Base-by-base conservation (phyloP, 2,329 filamentous ascomycete species). In the Aureobasidium vineae region DNA sequence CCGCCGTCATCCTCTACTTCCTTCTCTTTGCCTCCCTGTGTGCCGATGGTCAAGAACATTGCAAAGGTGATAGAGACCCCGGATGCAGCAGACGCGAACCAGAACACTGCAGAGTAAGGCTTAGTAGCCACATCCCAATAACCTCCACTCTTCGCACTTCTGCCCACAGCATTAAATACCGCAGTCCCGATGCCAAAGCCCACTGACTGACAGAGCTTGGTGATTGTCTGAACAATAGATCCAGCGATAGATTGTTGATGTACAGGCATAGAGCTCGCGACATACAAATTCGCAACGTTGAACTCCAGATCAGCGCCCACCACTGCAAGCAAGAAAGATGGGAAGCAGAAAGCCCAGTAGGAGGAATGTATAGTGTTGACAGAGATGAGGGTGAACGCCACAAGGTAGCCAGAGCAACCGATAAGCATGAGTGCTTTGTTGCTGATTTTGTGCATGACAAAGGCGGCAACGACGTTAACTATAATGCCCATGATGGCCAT, bases 271-370 rank as follows among this genome's bases (percentile, higher is more conserved):
- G 85, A 85, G 4, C 85, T 86, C 80, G 89, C 85, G 64, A 90
- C 87, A 69, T 90, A 90, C 83, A 90, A 88, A 82, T 90, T 90
- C 3, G 85, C 84, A 26, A 90, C 87, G 68, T 89, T 89, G 74
- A 90, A 90, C 67, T 90, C 84, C 40, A 90, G 83, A 72, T 90
- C 88, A 0, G 87, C 87, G 1, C 88, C 88, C 4, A 88, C 78
- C 1, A 90, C 87, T 26, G 83, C 82, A 31, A 90, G 75, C 19
- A 86, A 75, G 45, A 89, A 75, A 0, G 82, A 82, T 0, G 87
- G 86, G 72, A 90, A 90, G 6, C 84, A 81, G 68, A 88, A 86
- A 0, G 83, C 83, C 88, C 88, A 90, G 73, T 90, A 90, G 21
- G 79, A 81, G 65, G 82, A 82, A 11, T 83, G 79, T 1, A 81